Conservation (phyloP, 106 monocot genomes). For the Dioscorea zingiberensis region DNA sequence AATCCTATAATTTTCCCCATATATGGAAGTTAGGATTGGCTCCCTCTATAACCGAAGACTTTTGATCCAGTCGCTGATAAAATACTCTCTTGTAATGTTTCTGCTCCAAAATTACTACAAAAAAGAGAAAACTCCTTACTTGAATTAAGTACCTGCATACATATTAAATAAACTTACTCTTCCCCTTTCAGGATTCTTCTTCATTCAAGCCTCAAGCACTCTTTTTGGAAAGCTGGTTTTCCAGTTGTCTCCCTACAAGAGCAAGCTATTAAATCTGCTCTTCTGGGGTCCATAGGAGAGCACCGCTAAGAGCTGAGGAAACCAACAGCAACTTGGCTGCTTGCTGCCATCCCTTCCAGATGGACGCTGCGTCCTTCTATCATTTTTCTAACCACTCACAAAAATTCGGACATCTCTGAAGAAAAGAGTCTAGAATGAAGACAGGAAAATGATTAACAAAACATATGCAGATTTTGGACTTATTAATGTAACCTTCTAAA, state of each 20-base stretch:
- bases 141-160: background rate
- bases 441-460: no score
- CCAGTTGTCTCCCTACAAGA: conserved; percentile 97
- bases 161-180: conserved; percentile 35
- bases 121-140: background rate
- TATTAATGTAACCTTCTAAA: no score
- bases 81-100: no score
- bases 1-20: no score
- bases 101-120: background rate
- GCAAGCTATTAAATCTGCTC: conserved; percentile 96
- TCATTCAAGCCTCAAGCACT: conserved; percentile 77
- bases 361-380: conserved; percentile 46
- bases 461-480: no score
- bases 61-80: no score
- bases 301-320: conserved; percentile 87
- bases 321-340: conserved; percentile 80
- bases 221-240: conserved; percentile 68
- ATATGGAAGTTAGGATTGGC: no score
- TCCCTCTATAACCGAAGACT: no score
- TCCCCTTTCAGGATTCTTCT: conserved; percentile 65
- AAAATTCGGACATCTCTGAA: background rate
- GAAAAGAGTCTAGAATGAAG: no score
- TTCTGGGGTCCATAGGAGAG: conserved; percentile 82
- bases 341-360: conserved; percentile 84
- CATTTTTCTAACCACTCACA: conserved; percentile 8